Percentiles rank a stretch among this genome's conserved stretches.
These are phyloP conservation scores for Ziziphus jujuba DNA, from an alignment of 306 rosid species.

Conservation along the genomic window DNA sequence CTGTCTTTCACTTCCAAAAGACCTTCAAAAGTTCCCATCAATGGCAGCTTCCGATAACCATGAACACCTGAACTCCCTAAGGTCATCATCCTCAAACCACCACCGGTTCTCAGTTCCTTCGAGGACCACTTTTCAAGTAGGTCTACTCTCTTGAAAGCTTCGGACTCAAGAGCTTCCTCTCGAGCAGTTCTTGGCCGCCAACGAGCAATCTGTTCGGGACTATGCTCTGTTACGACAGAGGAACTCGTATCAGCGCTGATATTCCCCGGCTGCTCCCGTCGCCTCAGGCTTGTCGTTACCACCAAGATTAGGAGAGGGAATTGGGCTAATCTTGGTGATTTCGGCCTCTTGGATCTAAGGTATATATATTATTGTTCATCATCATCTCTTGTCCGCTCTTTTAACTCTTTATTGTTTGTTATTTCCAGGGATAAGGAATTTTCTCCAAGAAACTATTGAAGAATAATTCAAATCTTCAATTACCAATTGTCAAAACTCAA, in stretches of 20 bases:
- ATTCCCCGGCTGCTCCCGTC: slow-evolving; percentile 34
- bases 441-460: too few species aligned
- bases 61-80: slow-evolving; percentile 9
- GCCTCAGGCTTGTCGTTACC: slow-evolving; percentile 36
- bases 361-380: too few species aligned
- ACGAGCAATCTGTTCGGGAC: not conserved
- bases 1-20: too few species aligned
- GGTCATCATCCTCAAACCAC: slow-evolving; percentile 40
- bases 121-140: slow-evolving; percentile 28
- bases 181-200: not conserved
- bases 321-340: too few species aligned
- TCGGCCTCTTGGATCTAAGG: too few species aligned
- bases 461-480: too few species aligned
- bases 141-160: slow-evolving; percentile 8
- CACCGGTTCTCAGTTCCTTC: not conserved
- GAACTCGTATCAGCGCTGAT: slow-evolving; percentile 1
- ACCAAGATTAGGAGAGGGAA: too few species aligned
- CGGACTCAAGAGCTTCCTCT: not conserved
- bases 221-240: not conserved
- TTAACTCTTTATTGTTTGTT: too few species aligned
- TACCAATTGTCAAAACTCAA: too few species aligned
- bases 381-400: too few species aligned
- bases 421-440: too few species aligned
- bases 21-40: not conserved
- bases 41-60: not conserved